Evolutionary conservation across 2,329 filamentous ascomycete species (phyloP).

Genomic region (Mariannaea elegans): DNA sequence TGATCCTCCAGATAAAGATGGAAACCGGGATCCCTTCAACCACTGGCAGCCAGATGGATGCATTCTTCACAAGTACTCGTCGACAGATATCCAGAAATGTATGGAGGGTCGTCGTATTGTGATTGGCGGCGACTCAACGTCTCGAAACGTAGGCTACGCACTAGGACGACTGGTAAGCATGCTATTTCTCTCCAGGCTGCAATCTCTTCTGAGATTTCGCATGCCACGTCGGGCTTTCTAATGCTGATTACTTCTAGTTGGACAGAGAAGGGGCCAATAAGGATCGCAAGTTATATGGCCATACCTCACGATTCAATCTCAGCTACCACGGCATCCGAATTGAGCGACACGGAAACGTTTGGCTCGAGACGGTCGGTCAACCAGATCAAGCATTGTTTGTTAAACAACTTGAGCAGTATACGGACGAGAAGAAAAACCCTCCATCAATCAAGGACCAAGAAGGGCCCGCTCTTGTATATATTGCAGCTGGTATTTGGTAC

Average conservation of each 20-base stretch:
- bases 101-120: conserved; percentile 58
- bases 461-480: conserved; percentile 33
- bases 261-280: neutral
- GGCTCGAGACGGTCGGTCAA: conserved; percentile 1
- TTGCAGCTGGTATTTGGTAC: conserved; percentile 41
- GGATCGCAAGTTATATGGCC: neutral
- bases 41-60: conserved; percentile 68
- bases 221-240: neutral
- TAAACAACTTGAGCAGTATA: conserved; percentile 34
- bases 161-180: conserved; percentile 6
- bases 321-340: conserved; percentile 13
- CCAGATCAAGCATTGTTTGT: conserved; percentile 33
- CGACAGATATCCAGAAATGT: conserved; percentile 59
- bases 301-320: neutral
- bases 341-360: conserved; percentile 3
- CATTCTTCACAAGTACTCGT: conserved; percentile 63
- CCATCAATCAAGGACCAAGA: conserved; percentile 30
- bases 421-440: conserved; percentile 24
- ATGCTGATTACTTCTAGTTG: neutral
- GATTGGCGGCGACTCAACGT: conserved; percentile 67
- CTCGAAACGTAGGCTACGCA: conserved; percentile 64
- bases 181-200: neutral
- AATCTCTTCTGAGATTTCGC: neutral
- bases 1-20: conserved; percentile 42
- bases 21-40: conserved; percentile 45